Base-by-base conservation (phyloP, 345 rosid species). In the Bretschneidera sinensis region DNA sequence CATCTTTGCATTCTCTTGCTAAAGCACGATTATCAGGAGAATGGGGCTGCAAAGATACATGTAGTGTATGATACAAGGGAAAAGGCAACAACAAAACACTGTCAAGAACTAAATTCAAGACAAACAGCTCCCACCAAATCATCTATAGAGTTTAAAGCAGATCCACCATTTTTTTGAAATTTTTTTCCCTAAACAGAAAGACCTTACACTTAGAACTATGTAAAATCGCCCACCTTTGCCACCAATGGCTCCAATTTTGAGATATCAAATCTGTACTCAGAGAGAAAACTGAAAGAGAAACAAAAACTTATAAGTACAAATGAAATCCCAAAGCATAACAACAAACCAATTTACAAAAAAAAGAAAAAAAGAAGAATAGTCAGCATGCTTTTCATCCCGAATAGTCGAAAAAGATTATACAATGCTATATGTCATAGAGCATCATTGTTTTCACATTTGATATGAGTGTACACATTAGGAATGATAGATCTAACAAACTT, bases 1-100 rank as follows among this genome's bases (percentile, higher is more conserved):
- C 96, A 77, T 94, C 96, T 80, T 90, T 86, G 84, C 96, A 94
- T 78, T 94, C 97, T 77, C 97, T 90, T 68, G 97, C 99, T 73
- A 88, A 74, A 70, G 96, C 96, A 8, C 95, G 92, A 35, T 86
- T 94, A 67, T 94, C 99, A 68, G 99, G 99, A 61, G 99, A 94
- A 81, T 90, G 95, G 68, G 97, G 99, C 99, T 94, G 84, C 72
- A 77, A 50, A 61, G 53, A 18, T 33, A 54, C n/a, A 66, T 33
- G 39, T 16, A 24, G n/a, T 2, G 48, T 43, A 49, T 1, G 15
- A 54, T n/a, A 28, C 6, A 9, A 14, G 45, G 39, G 56, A 47
- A 57, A 45, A 5, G 56, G 24, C 2, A 31, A 19, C 17, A 21
- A 9, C 47, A 22, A 21, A 22, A 24, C 54, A 24, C 9, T 11